Conservation (phyloP, 2,329 filamentous ascomycete species). For the Arthrobotrys sinensis region DNA sequence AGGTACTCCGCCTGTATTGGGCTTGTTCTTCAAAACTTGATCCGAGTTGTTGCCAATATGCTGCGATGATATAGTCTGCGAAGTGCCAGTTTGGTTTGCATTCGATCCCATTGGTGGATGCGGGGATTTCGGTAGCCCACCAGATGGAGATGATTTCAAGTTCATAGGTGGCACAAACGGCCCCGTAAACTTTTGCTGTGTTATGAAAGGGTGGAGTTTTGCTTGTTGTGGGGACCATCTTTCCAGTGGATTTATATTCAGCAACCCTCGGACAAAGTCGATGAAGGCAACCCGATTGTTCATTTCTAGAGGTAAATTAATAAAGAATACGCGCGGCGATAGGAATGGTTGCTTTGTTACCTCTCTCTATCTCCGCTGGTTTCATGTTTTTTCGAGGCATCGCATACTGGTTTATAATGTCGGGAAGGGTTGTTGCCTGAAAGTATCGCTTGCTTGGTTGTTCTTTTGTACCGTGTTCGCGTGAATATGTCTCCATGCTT, state of each 20-base stretch:
- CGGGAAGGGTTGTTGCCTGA: constrained; percentile 90
- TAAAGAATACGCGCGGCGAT: background rate
- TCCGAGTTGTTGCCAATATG: constrained; percentile 58
- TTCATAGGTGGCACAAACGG: constrained; percentile 98
- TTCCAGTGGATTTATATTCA: constrained; percentile 96
- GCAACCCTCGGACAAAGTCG: constrained; percentile 92
- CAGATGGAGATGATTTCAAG: constrained; percentile 82
- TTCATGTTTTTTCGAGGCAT: constrained; percentile 99
- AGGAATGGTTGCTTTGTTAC: constrained; percentile 71
- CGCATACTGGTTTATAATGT: constrained; percentile 97
- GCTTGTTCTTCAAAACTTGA: constrained; percentile 83
- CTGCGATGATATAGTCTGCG: constrained; percentile 86
- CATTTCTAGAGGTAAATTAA: constrained; percentile 79
- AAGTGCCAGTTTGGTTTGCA: constrained; percentile 72
- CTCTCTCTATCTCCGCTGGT: constrained; percentile 93
- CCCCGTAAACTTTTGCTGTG: constrained; percentile 95
- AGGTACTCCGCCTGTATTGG: constrained; percentile 66
- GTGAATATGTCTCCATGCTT: constrained; percentile 96
- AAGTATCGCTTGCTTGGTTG: constrained; percentile 99
- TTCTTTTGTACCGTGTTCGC: constrained; percentile 96
- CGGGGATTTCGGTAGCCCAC: constrained; percentile 73
- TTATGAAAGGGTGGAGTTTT: constrained; percentile 97
- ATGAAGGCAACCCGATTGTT: constrained; percentile 98
- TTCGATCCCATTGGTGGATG: constrained; percentile 61
- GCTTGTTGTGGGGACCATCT: constrained; percentile 98